A percentile compares a stretch with the other conserved stretches of the same genome.
Conservation (phyloP, 2,329 filamentous ascomycete genomes). For the Colletotrichum sp. region DNA sequence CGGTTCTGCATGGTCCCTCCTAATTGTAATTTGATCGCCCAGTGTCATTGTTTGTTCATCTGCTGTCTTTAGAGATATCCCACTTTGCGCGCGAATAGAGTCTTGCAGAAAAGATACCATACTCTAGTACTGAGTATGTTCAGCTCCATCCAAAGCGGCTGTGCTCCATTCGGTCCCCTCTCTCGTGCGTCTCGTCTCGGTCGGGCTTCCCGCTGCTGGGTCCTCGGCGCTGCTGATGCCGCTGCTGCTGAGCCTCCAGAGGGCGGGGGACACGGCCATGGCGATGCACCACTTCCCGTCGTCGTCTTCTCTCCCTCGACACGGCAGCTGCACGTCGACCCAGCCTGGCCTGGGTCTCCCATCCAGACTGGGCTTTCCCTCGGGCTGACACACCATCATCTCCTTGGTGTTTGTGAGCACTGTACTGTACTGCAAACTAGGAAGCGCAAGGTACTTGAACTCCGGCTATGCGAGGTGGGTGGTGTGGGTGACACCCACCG, state of each 20-base stretch:
- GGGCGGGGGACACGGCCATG: neutral
- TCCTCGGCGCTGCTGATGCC: neutral
- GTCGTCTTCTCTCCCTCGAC: neutral
- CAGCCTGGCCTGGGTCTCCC: slow-evolving; percentile 8
- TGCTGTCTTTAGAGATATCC: neutral
- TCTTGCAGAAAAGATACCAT: neutral
- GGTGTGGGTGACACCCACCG: neutral
- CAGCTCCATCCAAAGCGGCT: neutral
- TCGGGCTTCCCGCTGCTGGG: slow-evolving; percentile 1
- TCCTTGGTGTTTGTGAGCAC: neutral
- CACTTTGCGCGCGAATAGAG: neutral
- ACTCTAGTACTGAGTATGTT: neutral
- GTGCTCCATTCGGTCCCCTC: neutral
- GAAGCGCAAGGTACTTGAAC: neutral
- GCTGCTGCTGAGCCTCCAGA: neutral
- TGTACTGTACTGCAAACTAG: neutral
- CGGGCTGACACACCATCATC: neutral
- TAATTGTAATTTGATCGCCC: neutral
- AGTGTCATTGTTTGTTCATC: neutral
- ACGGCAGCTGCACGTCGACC: neutral
- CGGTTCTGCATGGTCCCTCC: neutral
- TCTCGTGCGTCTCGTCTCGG: slow-evolving; percentile 6
- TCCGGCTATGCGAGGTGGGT: neutral
- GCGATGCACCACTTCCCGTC: neutral
- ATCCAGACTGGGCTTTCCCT: slow-evolving; percentile 4